phyloP scores from a whole-genome alignment of 108 stramenopile species.

The Cyclotella kingstonii region DNA sequence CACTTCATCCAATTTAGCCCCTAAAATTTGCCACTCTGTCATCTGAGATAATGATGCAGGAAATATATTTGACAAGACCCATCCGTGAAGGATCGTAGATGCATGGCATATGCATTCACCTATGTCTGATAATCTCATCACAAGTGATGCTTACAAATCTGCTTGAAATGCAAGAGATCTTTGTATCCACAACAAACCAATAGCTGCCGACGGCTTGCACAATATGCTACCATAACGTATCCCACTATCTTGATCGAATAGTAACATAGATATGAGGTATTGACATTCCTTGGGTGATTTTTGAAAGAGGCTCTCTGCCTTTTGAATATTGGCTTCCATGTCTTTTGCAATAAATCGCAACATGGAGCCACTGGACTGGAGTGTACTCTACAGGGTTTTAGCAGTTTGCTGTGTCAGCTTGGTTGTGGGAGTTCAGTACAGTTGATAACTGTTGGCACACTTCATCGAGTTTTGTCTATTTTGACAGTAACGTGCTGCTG shows the following conservation, averaged over 20 bases:
- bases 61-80: conserved; percentile 41
- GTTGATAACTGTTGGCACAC: conserved; percentile 30
- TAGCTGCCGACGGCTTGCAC: conserved; percentile 53
- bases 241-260: conserved; percentile 29
- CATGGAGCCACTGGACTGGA: conserved; percentile 37
- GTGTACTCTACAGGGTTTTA: conserved; percentile 48
- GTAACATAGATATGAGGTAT: conserved; percentile 30
- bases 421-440: conserved; percentile 10
- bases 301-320: conserved; percentile 45
- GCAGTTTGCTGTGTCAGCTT: conserved; percentile 48
- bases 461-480: conserved; percentile 33
- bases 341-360: conserved; percentile 49
- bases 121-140: conserved; percentile 13
- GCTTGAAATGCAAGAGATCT: conserved; percentile 53
- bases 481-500: conserved; percentile 10
- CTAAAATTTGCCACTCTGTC: conserved; percentile 19
- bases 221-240: conserved; percentile 44
- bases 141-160: conserved; percentile 41
- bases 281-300: conserved; percentile 32
- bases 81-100: conserved; percentile 49
- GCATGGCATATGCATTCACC: conserved; percentile 32
- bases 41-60: conserved; percentile 26
- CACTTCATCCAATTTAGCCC: conserved; percentile 42
- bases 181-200: conserved; percentile 67
- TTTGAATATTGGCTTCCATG: conserved; percentile 48